These are phyloP conservation scores for Coemansia sp. DNA, from an alignment of 192 early-diverging fungal genomes.

Conservation along the genomic window DNA sequence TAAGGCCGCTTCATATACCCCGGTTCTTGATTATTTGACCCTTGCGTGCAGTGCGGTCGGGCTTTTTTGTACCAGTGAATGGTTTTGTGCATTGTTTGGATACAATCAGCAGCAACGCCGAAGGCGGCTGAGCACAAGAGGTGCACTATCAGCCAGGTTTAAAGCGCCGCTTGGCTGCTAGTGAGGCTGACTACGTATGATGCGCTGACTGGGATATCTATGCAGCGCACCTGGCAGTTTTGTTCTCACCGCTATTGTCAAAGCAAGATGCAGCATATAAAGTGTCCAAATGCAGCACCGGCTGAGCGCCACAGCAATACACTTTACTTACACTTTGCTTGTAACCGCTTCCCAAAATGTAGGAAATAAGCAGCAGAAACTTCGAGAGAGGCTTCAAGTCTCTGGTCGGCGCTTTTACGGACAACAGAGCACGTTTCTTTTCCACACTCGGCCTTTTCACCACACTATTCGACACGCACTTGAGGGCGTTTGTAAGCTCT, in stretches of 20 bases:
- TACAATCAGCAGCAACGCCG: background rate
- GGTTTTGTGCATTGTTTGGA: background rate
- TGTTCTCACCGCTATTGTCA: conserved; percentile 16
- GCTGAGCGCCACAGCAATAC: conserved; percentile 7
- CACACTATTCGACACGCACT: background rate
- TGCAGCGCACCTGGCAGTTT: too few species aligned
- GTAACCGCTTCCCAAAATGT: background rate
- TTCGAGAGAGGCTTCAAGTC: background rate
- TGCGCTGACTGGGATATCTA: background rate
- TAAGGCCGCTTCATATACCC: too few species aligned
- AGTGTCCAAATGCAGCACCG: conserved; percentile 11
- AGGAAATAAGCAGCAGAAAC: background rate
- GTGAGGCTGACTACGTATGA: background rate
- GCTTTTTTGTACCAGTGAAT: background rate
- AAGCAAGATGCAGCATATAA: background rate
- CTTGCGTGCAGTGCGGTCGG: conserved; percentile 2
- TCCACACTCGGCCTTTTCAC: background rate
- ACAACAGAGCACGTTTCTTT: background rate
- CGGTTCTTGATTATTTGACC: too few species aligned
- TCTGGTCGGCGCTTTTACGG: conserved; percentile 1
- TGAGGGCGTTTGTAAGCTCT: background rate
- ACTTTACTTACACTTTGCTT: background rate
- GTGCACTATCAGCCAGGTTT: background rate
- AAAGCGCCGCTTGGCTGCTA: background rate
- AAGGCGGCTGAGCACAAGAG: background rate